These are phyloP conservation scores for Hymenoscyphus salicellus DNA, from an alignment of 2,329 filamentous ascomycete species.

Conservation along the genomic window DNA sequence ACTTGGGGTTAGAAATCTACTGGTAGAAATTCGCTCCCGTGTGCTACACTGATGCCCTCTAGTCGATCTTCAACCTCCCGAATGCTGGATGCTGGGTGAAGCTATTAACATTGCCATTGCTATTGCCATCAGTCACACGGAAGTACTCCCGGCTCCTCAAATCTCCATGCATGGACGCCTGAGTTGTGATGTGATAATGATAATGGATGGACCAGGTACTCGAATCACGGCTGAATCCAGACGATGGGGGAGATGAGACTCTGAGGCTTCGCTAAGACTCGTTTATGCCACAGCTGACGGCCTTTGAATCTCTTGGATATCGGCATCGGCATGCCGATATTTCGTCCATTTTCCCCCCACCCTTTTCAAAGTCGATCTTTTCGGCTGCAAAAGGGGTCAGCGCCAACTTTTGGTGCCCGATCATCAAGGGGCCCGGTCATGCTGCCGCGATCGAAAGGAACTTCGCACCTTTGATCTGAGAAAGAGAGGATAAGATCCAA, in stretches of 20 bases:
- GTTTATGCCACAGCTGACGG: not conserved
- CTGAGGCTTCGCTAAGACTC: not conserved
- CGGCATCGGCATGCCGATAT: not conserved
- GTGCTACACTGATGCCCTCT: not conserved
- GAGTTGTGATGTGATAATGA: not conserved
- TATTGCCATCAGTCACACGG: not conserved
- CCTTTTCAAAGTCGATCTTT: not conserved
- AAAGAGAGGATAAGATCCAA: no score
- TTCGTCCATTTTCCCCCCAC: not conserved
- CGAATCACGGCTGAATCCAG: not conserved
- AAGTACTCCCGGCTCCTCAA: not conserved
- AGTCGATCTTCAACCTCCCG: not conserved
- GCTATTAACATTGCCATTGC: not conserved
- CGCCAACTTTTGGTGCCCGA: no score
- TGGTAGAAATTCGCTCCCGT: not conserved
- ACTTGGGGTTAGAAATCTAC: not conserved
- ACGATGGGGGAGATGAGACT: not conserved
- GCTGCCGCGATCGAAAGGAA: no score
- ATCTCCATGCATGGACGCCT: not conserved
- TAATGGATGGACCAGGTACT: not conserved
- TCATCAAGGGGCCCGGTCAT: no score
- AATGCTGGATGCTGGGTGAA: not conserved
- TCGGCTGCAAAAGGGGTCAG: not conserved
- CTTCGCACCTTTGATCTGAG: no score
- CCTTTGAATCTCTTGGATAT: not conserved